Evolutionary conservation across 2,329 filamentous ascomycete species (phyloP), one percentile per base, ranked within the genome.

Genomic region (Phyllosticta citribraziliensis): DNA sequence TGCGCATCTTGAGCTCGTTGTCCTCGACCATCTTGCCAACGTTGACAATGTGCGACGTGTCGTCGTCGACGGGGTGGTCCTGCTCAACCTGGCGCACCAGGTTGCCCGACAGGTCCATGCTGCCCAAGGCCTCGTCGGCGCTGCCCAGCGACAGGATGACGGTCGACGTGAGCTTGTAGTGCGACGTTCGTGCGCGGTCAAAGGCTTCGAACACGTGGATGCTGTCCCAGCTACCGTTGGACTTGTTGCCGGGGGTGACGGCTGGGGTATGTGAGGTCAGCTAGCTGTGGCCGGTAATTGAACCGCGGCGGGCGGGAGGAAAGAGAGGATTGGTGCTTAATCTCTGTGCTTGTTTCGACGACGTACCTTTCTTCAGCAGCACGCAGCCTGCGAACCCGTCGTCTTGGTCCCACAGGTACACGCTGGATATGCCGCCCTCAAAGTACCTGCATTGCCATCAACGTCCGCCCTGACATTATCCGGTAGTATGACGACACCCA

Each of bases 1-100:
- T 99, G 66, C 94, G 85, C 94, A 99, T 97, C 82, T 97, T 96
- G 73, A 97, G 85, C 79, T 99, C 94, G 94, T 99, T 97, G 75
- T 99, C 94, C 80, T 99, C 94, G 58, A 99, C 92, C 72, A 99
- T 82, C 65, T 87, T 76, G 60, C 94, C 94, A 63, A 97, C 90
- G 76, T 99, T 99, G 68, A 89, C 89, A 68, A 99, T 94, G 79
- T 99, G 94, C 74, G 88, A 91, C 67, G 88, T 88, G 75, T 97
- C 93, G 69, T 87, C 88, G 67, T 96, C 91, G 47, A 97, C 89
- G 9, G 89, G 85, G 72, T 96, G 80, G 75, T 97, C 92, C 70
- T 89, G 85, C 79, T 99, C 93, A 58, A 97, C 85, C 80, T 99
- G 94, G 64, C 94, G 85, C 63, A 94, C 97, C 91, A 99, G 94